Base-by-base conservation (phyloP, 2,329 filamentous ascomycete species). In the Knoxdaviesia proteae region DNA sequence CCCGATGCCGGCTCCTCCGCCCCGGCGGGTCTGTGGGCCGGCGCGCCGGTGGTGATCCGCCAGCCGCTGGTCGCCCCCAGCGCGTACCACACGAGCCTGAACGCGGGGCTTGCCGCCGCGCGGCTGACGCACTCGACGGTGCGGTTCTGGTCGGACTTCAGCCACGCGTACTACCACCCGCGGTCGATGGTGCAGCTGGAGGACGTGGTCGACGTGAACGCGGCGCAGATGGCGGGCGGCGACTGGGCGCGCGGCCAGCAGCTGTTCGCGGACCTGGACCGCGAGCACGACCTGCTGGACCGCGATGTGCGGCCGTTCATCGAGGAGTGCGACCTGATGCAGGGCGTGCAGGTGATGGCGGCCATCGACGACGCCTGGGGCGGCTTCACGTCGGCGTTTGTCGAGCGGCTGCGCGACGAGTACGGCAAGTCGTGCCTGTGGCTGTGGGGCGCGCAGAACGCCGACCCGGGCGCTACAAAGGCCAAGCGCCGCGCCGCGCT, bases 121-220 rank as follows among this genome's bases (percentile, higher is more conserved):
- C 61, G 65, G 42, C 67, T 94, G 20, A 79, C 69, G 1, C 67
- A 75, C 1, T 71, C 76, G 6, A 71, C 73, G 7, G 81, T 96
- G n/a, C 74, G 84, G 43, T 96, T 90, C 61, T 98, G 90, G 88
- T 93, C 86, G 33, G 90, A 98, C 58, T 96, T 86, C 59, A 92
- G 84, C 50, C 75, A 84, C 31, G 72, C 90, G n/a, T 98, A 77
- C 59, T 94, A 82, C 56, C 87, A 96, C 55, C 90, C 90, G 6
- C 75, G 74, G 43, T 94, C 86, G 8, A 73, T 94, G 43, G 68
- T 93, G 7, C 87, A 93, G 55, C 65, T 96, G 9, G 81, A 81
- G 54, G 84, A 94, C 53, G 92, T 83, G 53, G 84, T 92, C 55
- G 34, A 44, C 11, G 65, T 93, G 34, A 77, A 82, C 54, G 88